These are phyloP conservation scores for Colletotrichum australisinense DNA, from an alignment of 2,329 filamentous ascomycete species.

Conservation along the genomic window DNA sequence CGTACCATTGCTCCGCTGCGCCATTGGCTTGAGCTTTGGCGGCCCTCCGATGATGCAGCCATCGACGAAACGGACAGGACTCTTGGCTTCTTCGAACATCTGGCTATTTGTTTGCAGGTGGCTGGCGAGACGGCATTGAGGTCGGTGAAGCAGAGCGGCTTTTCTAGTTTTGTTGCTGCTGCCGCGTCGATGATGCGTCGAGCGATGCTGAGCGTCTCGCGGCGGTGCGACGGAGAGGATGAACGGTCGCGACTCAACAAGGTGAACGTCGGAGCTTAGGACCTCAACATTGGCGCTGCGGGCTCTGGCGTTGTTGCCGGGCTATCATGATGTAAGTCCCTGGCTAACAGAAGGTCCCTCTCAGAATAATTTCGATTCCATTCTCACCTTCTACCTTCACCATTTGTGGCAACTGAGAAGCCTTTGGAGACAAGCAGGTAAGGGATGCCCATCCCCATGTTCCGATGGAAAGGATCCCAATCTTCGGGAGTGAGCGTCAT, in stretches of 20 bases:
- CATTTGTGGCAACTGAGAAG: slow-evolving; percentile 61
- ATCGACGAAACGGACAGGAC: slow-evolving; percentile 64
- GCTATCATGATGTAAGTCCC: slow-evolving; percentile 45
- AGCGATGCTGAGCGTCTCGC: slow-evolving; percentile 66
- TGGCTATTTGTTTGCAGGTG: slow-evolving; percentile 57
- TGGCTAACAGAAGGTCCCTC: too few species aligned
- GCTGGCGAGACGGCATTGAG: slow-evolving; percentile 74
- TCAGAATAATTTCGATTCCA: too few species aligned
- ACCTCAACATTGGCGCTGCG: slow-evolving; percentile 61
- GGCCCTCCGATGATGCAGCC: slow-evolving; percentile 68
- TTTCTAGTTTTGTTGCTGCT: slow-evolving; percentile 44
- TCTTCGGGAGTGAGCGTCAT: slow-evolving; percentile 40
- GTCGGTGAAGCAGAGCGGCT: slow-evolving; percentile 69
- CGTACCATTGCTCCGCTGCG: slow-evolving; percentile 46
- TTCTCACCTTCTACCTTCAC: slow-evolving; percentile 57
- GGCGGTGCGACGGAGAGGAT: slow-evolving; percentile 77
- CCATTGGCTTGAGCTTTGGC: slow-evolving; percentile 49
- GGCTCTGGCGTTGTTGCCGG: slow-evolving; percentile 68
- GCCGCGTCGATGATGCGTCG: slow-evolving; percentile 66
- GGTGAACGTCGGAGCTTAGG: slow-evolving; percentile 64
- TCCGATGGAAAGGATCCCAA: slow-evolving; percentile 64
- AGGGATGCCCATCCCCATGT: slow-evolving; percentile 66
- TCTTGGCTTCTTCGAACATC: slow-evolving; percentile 52
- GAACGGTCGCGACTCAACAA: slow-evolving; percentile 66
- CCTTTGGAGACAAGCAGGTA: slow-evolving; percentile 58